Evolutionary conservation across 495 filamentous ascomycete genomes (phyloP).

Genomic region (Aspergillus leporis): DNA sequence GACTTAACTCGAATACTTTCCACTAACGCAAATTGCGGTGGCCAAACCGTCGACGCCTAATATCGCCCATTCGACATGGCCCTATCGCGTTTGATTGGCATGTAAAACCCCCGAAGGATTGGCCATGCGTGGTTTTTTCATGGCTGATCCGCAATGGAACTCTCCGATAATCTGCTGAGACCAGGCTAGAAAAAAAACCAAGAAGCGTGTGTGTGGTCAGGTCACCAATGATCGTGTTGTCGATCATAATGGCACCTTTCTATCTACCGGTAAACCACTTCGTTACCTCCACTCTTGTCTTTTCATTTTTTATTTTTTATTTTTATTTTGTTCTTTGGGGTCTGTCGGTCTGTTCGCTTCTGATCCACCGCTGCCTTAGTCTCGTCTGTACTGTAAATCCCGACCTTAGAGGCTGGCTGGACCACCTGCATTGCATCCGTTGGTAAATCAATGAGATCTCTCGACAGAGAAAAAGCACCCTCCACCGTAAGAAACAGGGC

Average conservation of each 20-base stretch:
- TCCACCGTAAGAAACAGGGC: background rate
- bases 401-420: background rate
- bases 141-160: constrained; percentile 45
- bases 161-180: constrained; percentile 37
- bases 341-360: constrained; percentile 10
- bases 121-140: constrained; percentile 17
- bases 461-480: background rate
- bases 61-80: constrained; percentile 15
- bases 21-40: constrained; percentile 20
- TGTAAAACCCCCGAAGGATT: constrained; percentile 32
- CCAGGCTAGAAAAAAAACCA: constrained; percentile 1
- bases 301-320: constrained; percentile 2
- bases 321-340: background rate
- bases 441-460: constrained; percentile 1
- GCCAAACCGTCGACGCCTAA: constrained; percentile 27
- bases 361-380: background rate
- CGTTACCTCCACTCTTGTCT: background rate
- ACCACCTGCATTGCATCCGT: background rate
- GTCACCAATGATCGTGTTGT: constrained; percentile 12
- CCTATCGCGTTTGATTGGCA: constrained; percentile 28
- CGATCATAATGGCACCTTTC: background rate
- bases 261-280: too few relatives aligned
- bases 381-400: constrained; percentile 1
- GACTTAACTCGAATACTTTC: too few relatives aligned
- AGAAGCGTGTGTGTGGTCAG: constrained; percentile 1